phyloP scores from a whole-genome alignment of 2,329 filamentous ascomycete genomes.

The Penicillium sp. region DNA sequence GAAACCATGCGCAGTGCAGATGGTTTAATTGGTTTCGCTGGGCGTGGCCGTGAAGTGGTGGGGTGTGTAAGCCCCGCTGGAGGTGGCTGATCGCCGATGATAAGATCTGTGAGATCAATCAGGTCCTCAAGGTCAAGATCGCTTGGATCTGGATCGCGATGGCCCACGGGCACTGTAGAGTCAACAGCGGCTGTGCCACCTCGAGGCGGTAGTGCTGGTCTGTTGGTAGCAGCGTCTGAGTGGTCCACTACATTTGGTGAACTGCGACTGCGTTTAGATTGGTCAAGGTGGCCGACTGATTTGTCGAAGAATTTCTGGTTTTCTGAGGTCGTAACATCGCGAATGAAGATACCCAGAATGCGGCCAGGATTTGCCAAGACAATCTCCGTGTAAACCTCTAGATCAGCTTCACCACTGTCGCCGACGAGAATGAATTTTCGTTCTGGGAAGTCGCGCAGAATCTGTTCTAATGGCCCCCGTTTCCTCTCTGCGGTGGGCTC shows the following conservation, averaged over 20 bases:
- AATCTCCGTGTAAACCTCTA: constrained; percentile 97
- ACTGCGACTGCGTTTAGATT: constrained; percentile 24
- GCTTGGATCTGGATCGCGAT: constrained; percentile 20
- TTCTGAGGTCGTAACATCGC: constrained; percentile 85
- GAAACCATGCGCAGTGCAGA: constrained; percentile 39
- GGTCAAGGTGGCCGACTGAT: constrained; percentile 43
- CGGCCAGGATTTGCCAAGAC: constrained; percentile 77
- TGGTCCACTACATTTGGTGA: constrained; percentile 26
- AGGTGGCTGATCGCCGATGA: constrained; percentile 19
- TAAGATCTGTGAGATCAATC: constrained; percentile 41
- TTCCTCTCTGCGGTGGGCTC: constrained; percentile 96
- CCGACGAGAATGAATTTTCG: constrained; percentile 88
- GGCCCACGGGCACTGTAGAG: constrained; percentile 12
- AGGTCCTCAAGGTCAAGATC: constrained; percentile 33
- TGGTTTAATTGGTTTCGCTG: constrained; percentile 47
- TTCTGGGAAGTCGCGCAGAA: constrained; percentile 85
- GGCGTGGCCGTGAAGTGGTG: constrained; percentile 30
- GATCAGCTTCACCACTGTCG: constrained; percentile 92
- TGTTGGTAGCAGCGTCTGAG: constrained; percentile 29
- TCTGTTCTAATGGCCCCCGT: constrained; percentile 78
- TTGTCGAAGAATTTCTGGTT: constrained; percentile 75
- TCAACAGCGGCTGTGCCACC: constrained; percentile 23
- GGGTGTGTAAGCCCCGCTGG: constrained; percentile 16
- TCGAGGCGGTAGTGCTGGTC: constrained; percentile 43
- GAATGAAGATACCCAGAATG: constrained; percentile 84